phyloP scores from a whole-genome alignment of 2,329 filamentous ascomycete genomes.

The Monosporascus sp. region DNA sequence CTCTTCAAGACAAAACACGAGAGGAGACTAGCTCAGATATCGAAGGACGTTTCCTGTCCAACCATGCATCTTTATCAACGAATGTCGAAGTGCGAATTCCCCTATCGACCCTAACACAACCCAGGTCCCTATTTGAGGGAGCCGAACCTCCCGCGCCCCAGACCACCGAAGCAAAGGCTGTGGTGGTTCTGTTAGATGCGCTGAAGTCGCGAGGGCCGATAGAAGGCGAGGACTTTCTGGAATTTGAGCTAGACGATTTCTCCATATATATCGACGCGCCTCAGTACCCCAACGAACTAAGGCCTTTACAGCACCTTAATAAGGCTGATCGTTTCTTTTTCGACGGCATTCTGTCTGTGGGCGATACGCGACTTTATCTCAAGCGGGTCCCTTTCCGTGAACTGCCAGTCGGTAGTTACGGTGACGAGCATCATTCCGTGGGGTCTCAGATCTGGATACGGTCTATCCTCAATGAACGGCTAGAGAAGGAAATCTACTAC shows the following conservation, averaged over 20 bases:
- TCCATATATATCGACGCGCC: conserved; percentile 45
- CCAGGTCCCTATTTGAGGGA: conserved; percentile 22
- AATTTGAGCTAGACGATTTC: conserved; percentile 54
- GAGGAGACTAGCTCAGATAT: background rate
- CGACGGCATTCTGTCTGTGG: conserved; percentile 53
- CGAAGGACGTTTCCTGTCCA: background rate
- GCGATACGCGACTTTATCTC: conserved; percentile 44
- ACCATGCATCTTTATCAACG: background rate
- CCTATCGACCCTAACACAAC: conserved; percentile 17
- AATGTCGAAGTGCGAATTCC: conserved; percentile 15
- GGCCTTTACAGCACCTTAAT: conserved; percentile 47
- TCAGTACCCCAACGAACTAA: conserved; percentile 43
- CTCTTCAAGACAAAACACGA: too few relatives aligned
- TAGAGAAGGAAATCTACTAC: conserved; percentile 55
- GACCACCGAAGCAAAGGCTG: conserved; percentile 24
- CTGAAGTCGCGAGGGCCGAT: conserved; percentile 9
- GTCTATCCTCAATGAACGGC: conserved; percentile 39
- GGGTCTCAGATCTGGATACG: conserved; percentile 59
- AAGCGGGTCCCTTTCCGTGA: conserved; percentile 49
- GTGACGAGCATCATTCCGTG: conserved; percentile 39
- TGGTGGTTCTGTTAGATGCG: conserved; percentile 25
- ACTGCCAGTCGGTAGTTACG: conserved; percentile 65
- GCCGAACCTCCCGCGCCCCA: conserved; percentile 19
- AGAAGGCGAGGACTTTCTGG: conserved; percentile 29
- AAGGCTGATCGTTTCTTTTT: conserved; percentile 42